Base-by-base conservation (phyloP, 2,329 filamentous ascomycete species). In the Colletotrichum sp. region DNA sequence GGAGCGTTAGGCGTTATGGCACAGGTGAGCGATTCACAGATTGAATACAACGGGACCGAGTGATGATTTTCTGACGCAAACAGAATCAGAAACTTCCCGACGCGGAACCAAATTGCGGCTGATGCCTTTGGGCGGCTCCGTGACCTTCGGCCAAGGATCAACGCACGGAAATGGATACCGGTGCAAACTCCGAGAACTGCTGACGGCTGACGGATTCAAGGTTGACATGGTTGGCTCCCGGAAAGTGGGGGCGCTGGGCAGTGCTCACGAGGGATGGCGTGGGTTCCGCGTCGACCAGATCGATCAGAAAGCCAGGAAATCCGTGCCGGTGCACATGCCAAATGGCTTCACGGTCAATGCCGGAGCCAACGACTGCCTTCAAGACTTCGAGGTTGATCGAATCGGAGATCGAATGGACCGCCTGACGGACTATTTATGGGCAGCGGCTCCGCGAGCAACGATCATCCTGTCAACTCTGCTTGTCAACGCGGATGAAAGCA, bases 311-410 rank as follows among this genome's bases (percentile, higher is more conserved):
- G 85, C 84, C 2, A 75, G 78, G 34, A 32, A 32, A 18, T 80
- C 81, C 13, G 78, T 83, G 12, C 78, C 81, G 2, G 49, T 76
- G 34, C 80, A 81, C 69, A 79, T 80, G 74, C 86, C 86, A 1
- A 84, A 86, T 69, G 30, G 87, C 15, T 80, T 87, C 57, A 78
- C 85, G 9, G 74, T 87, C 72, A 85, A 87, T 72, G 82, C 79
- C 9, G 86, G 86, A 3, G 84, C 85, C 16, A 87, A 87, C 75
- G 86, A 88, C 77, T 84, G 84, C 77, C 75, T 81, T 34, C 82
- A 81, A 34, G 78, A 83, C 73, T 75, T 81, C 18, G 79, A 84
- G 67, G 70, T 84, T n/a, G 18, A 79, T 9, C 77, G 78, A 18
- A 81, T 81, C 8, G 59, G 18, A 62, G 18, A 62, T 21, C 18